Evolutionary conservation across 2,329 filamentous ascomycete genomes (phyloP).

Genomic region (Epichloe sp.): DNA sequence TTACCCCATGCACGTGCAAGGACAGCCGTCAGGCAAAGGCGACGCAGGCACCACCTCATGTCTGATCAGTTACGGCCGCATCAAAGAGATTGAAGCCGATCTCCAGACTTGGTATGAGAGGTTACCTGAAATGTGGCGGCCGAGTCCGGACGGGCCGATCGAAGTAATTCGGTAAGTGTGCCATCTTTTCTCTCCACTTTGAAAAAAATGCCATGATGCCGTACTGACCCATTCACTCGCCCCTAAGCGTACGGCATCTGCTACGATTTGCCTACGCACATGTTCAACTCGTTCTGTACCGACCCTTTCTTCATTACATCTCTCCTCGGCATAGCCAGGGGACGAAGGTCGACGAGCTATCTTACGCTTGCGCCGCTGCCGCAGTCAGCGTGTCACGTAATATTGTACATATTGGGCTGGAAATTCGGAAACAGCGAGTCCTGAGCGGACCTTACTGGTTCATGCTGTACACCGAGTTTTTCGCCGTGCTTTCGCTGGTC

Average conservation of each 20-base stretch:
- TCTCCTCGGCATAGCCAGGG: conserved; percentile 47
- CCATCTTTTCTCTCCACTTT: background rate
- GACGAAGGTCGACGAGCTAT: conserved; percentile 56
- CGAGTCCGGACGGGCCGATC: conserved; percentile 61
- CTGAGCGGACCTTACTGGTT: conserved; percentile 82
- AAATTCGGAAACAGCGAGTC: conserved; percentile 62
- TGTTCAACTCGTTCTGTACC: conserved; percentile 70
- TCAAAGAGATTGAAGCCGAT: conserved; percentile 52
- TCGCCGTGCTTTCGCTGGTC: conserved; percentile 64
- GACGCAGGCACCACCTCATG: conserved; percentile 37
- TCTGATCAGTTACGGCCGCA: conserved; percentile 47
- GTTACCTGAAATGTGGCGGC: conserved; percentile 64
- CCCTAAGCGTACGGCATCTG: conserved; percentile 53
- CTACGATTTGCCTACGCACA: conserved; percentile 71
- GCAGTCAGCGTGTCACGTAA: conserved; percentile 53
- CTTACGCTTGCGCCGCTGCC: conserved; percentile 58
- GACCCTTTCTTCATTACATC: conserved; percentile 74
- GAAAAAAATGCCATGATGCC: too few relatives aligned
- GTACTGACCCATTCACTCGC: background rate
- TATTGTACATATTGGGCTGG: conserved; percentile 66
- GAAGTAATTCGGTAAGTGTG: conserved; percentile 59
- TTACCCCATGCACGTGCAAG: conserved; percentile 48
- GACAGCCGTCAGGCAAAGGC: conserved; percentile 30
- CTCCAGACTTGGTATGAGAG: conserved; percentile 50
- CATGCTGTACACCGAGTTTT: conserved; percentile 73